Evolutionary conservation across 106 monocot species (phyloP), one percentile per base, ranked within the genome.

Genomic region (Allium fistulosum): DNA sequence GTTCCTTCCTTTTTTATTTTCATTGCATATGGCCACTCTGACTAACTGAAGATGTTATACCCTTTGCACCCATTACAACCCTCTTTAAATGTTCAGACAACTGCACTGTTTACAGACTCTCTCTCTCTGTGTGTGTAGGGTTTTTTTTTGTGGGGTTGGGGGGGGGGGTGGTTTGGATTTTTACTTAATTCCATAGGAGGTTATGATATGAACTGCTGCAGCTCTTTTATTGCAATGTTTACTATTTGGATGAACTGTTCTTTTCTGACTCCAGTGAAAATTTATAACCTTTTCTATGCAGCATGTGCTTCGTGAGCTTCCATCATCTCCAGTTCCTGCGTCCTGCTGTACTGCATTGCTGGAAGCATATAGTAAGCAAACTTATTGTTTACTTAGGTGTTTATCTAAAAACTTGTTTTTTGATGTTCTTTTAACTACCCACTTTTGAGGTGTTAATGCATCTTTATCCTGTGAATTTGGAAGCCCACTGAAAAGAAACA

Each of bases 281-380:
- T 59, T 28, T 52, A 13, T 51, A 13, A 58, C 58, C 22, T 49
- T 66, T 10, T 71, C 17, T 72, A 17, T 76, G 51, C 78, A 97
- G 96, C 91, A 97, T 88, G 86, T 97, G 78, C 86, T 97, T 9
- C 79, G 96, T 57, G 92, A 97, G 84, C 80, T 97, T 49, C 96
- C 96, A 69, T 97, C 96, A 60, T 97, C 96, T 70, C 96, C 96
- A 2, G 96, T 97, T 78, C 96, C 96, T 67, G 96, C 92, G 77
- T 89, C 96, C 47, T 97, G 96, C 68, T 97, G 96, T 77, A 92
- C 92, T 73, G 96, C 96, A 49, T 80, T 97, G 62, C 71, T 97
- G 60, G 96, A 97, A 76, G 86, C 96, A 69, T 87, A 82, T 72
- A 88, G 96, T 97, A 87, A 67, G 68, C 57, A 11, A 66, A 10